Percentiles rank a stretch among this genome's conserved stretches.
These are phyloP conservation scores for Heteromeles arbutifolia DNA, from an alignment of 306 rosid genomes.

Conservation along the genomic window DNA sequence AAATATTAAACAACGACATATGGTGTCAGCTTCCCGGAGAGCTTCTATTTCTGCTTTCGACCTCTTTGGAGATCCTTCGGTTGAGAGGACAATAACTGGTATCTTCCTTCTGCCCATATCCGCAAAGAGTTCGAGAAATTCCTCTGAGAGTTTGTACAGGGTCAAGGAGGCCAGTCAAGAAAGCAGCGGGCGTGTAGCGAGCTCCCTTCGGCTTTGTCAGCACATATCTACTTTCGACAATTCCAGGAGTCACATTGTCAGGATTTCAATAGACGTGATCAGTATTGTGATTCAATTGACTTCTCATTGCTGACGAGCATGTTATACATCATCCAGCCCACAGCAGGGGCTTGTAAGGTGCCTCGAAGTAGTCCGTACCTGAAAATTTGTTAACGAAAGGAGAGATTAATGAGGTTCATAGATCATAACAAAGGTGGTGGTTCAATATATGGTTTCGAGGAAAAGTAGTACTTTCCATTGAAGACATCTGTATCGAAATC, in stretches of 20 bases:
- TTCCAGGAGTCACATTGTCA: constrained; percentile 67
- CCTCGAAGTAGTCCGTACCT: constrained; percentile 90
- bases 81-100: constrained; percentile 64
- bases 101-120: constrained; percentile 60
- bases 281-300: constrained; percentile 83
- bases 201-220: constrained; percentile 80
- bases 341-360: constrained; percentile 86
- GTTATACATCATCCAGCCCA: constrained; percentile 98
- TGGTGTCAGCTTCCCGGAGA: constrained; percentile 53
- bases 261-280: constrained; percentile 90
- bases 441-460: not conserved
- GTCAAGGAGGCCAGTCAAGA: constrained; percentile 76
- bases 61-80: constrained; percentile 76
- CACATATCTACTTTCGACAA: constrained; percentile 72
- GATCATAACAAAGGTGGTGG: constrained; percentile 1
- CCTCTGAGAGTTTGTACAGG: constrained; percentile 74
- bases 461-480: not conserved
- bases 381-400: constrained; percentile 11
- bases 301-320: constrained; percentile 89
- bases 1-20: no score
- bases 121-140: constrained; percentile 71
- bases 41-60: constrained; percentile 98
- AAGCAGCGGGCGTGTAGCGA: constrained; percentile 80
- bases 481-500: not conserved
- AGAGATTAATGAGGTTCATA: constrained; percentile 10